Percentiles rank a stretch among this genome's conserved stretches.
These are phyloP conservation scores for Linanthus parryae DNA, from an alignment of 148 eudicot species.

Conservation along the genomic window DNA sequence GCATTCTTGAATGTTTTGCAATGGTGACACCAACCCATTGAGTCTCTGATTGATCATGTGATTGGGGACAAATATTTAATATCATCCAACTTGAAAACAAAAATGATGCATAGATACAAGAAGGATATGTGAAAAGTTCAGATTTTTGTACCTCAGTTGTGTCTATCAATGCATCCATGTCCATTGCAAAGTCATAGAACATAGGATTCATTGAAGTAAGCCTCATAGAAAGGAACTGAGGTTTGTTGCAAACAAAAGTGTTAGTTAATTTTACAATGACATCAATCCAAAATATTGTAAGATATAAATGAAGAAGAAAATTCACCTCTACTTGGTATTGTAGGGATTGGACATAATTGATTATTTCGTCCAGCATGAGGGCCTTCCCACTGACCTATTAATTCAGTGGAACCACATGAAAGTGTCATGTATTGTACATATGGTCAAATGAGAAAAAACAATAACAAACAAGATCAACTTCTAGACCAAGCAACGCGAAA, in stretches of 20 bases:
- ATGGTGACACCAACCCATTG: slow-evolving; percentile 11
- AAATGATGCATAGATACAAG: no score
- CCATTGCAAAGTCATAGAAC: slow-evolving; percentile 61
- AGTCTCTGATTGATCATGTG: slow-evolving; percentile 10
- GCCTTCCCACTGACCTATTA: slow-evolving; percentile 86
- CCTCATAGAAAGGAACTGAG: slow-evolving; percentile 82
- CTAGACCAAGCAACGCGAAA: no score
- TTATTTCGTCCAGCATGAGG: slow-evolving; percentile 87
- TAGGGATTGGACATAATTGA: slow-evolving; percentile 73
- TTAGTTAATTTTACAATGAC: no score
- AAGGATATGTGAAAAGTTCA: no score
- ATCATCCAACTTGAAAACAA: no score
- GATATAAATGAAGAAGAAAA: no score
- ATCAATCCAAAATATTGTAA: no score
- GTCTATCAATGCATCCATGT: slow-evolving; percentile 42
- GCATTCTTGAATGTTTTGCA: slow-evolving; percentile 10
- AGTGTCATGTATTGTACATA: no score
- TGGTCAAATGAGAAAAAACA: no score
- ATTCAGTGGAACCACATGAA: slow-evolving; percentile 24
- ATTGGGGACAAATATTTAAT: slow-evolving; percentile 2
- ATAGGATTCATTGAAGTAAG: slow-evolving; percentile 71
- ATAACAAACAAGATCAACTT: no score
- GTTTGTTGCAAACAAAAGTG: slow-evolving; percentile 1
- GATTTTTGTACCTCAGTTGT: slow-evolving; percentile 33
- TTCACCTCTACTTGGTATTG: slow-evolving; percentile 78